A percentile compares a stretch with the other conserved stretches of the same genome.
phyloP scores from a whole-genome alignment of 495 filamentous ascomycete species.

The Xylaria cubensis region DNA sequence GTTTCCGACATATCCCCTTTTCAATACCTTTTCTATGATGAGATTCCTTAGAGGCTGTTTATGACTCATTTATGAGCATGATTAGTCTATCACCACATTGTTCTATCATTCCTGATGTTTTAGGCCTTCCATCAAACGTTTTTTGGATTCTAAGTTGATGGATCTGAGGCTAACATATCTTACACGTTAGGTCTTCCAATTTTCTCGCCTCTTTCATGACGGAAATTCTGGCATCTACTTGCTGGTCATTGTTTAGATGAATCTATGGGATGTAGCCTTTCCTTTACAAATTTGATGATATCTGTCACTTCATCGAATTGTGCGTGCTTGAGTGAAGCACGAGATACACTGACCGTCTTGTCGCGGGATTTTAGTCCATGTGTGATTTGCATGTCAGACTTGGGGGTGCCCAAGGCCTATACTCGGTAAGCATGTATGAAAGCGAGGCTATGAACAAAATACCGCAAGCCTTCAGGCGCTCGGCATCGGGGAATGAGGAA shows the following conservation, averaged over 20 bases:
- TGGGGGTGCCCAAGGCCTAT: constrained; percentile 64
- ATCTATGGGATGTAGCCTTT: constrained; percentile 29
- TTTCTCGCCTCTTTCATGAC: background rate
- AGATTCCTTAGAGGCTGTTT: constrained; percentile 55
- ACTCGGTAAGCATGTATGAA: constrained; percentile 15
- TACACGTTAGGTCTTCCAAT: background rate
- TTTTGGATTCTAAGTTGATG: background rate
- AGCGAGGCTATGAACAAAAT: background rate
- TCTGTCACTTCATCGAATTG: constrained; percentile 32
- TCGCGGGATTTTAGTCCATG: constrained; percentile 67
- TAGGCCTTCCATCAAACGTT: background rate
- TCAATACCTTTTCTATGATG: constrained; percentile 23
- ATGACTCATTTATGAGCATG: constrained; percentile 51
- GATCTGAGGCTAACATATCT: background rate
- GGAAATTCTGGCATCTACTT: background rate
- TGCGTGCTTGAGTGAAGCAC: constrained; percentile 32
- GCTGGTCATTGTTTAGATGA: background rate
- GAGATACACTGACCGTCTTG: constrained; percentile 60
- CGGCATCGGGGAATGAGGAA: background rate
- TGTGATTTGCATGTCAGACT: constrained; percentile 67
- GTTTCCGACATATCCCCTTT: constrained; percentile 8
- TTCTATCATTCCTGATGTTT: constrained; percentile 49
- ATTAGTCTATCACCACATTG: constrained; percentile 56
- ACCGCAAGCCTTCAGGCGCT: background rate
- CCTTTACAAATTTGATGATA: constrained; percentile 32